Evolutionary conservation across 257 asterid species (phyloP), one percentile per base, ranked within the genome.

Genomic region (Marsdenia floribunda): DNA sequence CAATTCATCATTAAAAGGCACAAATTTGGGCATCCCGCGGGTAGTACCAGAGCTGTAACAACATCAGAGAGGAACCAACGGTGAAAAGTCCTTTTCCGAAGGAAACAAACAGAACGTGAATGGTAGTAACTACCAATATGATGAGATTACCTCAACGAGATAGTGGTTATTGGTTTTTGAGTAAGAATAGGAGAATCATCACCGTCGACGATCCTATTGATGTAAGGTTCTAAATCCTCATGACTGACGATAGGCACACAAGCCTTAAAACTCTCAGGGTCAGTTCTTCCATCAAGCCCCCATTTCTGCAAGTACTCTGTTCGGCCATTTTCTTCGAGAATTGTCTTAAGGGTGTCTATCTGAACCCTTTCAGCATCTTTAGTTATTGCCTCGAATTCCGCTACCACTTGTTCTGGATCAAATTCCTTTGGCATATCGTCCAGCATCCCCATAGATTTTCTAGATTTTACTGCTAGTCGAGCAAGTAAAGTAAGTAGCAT

Each of bases 21-120:
- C 99, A 81, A 95, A 88, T 93, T 95, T 95, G 22, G 99, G 99
- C 94, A 86, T 95, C 82, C 99, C 99, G 61, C 88, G 93, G 82
- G 97, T 92, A 0, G 99, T 95, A 63, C 99, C 99, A 22, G 99
- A 95, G 77, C 99, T 95, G 89, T 83, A 84, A 81, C 42, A 82
- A 77, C 71, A 67, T 29, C 73, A 71, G 46, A 72, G 55, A 53
- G 3, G 29, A 26, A 58, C 64, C 67, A 14, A 74, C 47, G 72
- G 38, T 42, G 61, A 15, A 19, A 37, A 33, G 9, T 21, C 3
- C 19, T 65, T 35, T 16, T 18, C 10, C 49, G 6, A 8, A 63
- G 26, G 2, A 71, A 11, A 44, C 46, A 29, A 29, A 64, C 5
- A 53, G 26, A 49, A 24, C 21, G 2, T 29, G 46, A 35, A 71